Base-by-base conservation (phyloP, 345 rosid genomes). In the Hypericum perforatum region DNA sequence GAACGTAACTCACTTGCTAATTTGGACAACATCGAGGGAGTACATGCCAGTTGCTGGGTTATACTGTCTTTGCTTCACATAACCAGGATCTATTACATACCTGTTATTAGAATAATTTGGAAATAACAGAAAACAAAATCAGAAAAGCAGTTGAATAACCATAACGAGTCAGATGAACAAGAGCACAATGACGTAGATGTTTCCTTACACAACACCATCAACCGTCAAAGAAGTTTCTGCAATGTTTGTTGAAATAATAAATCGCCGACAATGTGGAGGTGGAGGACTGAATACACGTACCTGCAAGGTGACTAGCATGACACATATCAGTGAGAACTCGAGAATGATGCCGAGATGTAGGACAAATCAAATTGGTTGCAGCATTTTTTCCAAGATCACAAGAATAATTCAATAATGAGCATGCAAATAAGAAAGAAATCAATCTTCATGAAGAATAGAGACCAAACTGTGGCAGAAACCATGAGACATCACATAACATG, bases 161-260 rank as follows among this genome's bases (percentile, higher is more conserved):
- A 47, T 13, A 54, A 56, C 16, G 54, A 66, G 63, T 42, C 60
- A 46, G 53, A 42, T 59, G 48, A 68, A 12, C 52, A 52, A 56
- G 39, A 59, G 58, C 32, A 49, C 39, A 50, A 16, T 8, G 49
- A 71, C 59, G 69, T 49, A 60, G 62, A 64, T 63, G 62, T 68
- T 59, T 64, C 63, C 98, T 85, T 92, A 92, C 98, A 85, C 98
- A 60, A 92, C 95, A 12, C 97, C 98, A 57, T 92, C 98, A 61
- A 92, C 97, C 29, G 98, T 92, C 60, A 92, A 77, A 58, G 97
- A 92, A 74, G 98, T 92, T 70, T 92, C 98, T 46, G 95, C 98
- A 63, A 92, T 88, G 66, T 92, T 92, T 56, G 97, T 92, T 53
- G 97, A 76, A 74, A 92, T 89, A 41, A 88, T 83, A 68, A 92